Evolutionary conservation across 2,329 filamentous ascomycete genomes (phyloP).

Genomic region (Colletotrichum sp.): DNA sequence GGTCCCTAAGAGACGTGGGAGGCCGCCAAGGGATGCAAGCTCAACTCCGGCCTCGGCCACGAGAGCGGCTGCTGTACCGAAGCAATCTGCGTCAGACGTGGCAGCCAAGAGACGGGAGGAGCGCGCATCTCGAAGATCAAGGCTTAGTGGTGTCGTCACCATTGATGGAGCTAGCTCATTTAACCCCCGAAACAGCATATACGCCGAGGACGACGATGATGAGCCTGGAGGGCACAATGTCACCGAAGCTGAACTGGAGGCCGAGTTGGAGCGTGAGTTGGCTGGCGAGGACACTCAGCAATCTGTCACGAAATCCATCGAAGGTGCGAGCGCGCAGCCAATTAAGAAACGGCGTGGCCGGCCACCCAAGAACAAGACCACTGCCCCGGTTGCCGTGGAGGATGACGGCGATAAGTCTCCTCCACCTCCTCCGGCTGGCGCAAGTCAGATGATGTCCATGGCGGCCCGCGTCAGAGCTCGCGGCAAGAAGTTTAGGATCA

Average conservation of each 20-base stretch:
- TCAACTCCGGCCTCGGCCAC: neutral
- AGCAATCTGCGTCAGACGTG: conserved; percentile 1
- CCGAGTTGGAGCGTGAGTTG: conserved; percentile 37
- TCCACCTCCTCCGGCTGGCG: conserved; percentile 2
- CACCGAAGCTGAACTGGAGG: conserved; percentile 36
- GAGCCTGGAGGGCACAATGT: conserved; percentile 22
- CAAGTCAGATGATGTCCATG: conserved; percentile 53
- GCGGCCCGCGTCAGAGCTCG: conserved; percentile 60
- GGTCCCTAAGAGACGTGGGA: conserved; percentile 26
- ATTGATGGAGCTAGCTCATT: conserved; percentile 9
- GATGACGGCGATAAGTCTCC: conserved; percentile 2
- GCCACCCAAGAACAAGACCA: conserved; percentile 10
- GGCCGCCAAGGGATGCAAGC: conserved; percentile 43
- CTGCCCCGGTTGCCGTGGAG: neutral
- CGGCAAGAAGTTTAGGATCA: conserved; percentile 60
- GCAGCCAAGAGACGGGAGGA: conserved; percentile 16
- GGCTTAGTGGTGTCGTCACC: neutral
- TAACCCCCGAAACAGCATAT: neutral
- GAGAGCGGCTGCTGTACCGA: neutral
- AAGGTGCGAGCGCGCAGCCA: conserved; percentile 19
- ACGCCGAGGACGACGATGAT: neutral
- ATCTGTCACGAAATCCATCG: neutral
- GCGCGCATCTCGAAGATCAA: conserved; percentile 19
- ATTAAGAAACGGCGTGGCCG: conserved; percentile 13
- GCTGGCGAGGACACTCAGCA: conserved; percentile 23